A percentile compares a stretch with the other conserved stretches of the same genome.
phyloP scores from a whole-genome alignment of 495 filamentous ascomycete genomes.

The Tuber calosporum region DNA sequence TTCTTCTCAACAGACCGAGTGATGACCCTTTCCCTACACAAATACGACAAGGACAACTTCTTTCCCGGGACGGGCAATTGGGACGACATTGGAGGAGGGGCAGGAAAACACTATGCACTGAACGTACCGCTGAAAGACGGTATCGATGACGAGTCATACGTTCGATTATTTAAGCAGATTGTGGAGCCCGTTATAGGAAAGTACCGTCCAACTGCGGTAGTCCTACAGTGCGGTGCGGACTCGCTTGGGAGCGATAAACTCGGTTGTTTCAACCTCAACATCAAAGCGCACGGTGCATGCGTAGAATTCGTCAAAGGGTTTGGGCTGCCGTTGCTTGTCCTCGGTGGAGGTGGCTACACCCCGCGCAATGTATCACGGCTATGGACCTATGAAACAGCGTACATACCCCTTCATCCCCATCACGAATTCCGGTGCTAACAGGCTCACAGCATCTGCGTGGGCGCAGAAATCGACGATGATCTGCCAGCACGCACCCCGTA shows the following conservation, averaged over 20 bases:
- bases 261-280: constrained; percentile 93
- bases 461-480: constrained; percentile 64
- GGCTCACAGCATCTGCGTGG: constrained; percentile 62
- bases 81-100: constrained; percentile 86
- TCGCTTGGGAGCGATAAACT: constrained; percentile 87
- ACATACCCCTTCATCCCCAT: constrained; percentile 13
- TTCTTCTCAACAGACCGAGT: constrained; percentile 97
- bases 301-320: constrained; percentile 77
- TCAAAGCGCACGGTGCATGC: constrained; percentile 84
- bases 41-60: constrained; percentile 83
- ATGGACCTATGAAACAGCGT: constrained; percentile 84
- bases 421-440: constrained; percentile 8
- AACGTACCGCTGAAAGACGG: constrained; percentile 96
- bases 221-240: constrained; percentile 93
- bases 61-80: constrained; percentile 96
- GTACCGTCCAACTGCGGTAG: constrained; percentile 80
- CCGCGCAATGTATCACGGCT: constrained; percentile 90
- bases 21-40: constrained; percentile 98
- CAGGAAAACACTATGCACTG: constrained; percentile 87
- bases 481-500: constrained; percentile 68
- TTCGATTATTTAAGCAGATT: constrained; percentile 71
- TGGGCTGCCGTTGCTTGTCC: constrained; percentile 70
- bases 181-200: constrained; percentile 65
- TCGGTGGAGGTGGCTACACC: constrained; percentile 96
- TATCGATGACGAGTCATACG: constrained; percentile 89